These are phyloP conservation scores for Colletotrichum tofieldiae DNA, from an alignment of 2,329 filamentous ascomycete species.

Conservation along the genomic window DNA sequence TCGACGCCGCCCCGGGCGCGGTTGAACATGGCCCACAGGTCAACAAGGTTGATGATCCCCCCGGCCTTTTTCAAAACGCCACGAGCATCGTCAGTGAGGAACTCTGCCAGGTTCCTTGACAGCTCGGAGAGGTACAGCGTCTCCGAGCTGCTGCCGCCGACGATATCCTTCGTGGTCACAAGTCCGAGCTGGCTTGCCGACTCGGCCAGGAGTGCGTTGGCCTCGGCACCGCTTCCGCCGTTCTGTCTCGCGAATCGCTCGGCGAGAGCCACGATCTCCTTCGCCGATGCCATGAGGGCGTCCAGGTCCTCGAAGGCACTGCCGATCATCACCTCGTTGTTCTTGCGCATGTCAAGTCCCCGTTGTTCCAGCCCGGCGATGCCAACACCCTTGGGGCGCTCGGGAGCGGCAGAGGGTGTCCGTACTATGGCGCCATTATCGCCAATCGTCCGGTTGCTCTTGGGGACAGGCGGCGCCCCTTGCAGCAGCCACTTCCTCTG, in stretches of 20 bases:
- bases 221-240: constrained; percentile 75
- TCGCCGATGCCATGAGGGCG: constrained; percentile 96
- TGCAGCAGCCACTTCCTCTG: constrained; percentile 97
- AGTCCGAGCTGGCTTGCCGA: constrained; percentile 88
- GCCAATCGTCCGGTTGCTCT: constrained; percentile 60
- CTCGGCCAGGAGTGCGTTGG: constrained; percentile 82
- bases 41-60: constrained; percentile 90
- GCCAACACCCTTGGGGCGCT: constrained; percentile 77
- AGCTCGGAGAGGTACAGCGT: constrained; percentile 92
- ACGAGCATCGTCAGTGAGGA: constrained; percentile 86
- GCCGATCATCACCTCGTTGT: constrained; percentile 94
- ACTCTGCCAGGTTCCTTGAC: constrained; percentile 88
- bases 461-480: constrained; percentile 89
- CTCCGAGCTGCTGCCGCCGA: constrained; percentile 80
- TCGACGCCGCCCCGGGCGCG: constrained; percentile 93
- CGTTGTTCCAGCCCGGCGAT: constrained; percentile 94
- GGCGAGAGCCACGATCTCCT: constrained; percentile 94
- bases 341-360: constrained; percentile 87
- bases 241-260: constrained; percentile 86
- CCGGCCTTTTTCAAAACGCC: constrained; percentile 85
- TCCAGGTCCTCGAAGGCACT: constrained; percentile 97
- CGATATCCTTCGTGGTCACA: constrained; percentile 95
- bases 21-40: constrained; percentile 96
- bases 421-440: constrained; percentile 54
- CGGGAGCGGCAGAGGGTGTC: constrained; percentile 41